These are phyloP conservation scores for Penicillium canariense DNA, from an alignment of 495 filamentous ascomycete species.

Conservation along the genomic window DNA sequence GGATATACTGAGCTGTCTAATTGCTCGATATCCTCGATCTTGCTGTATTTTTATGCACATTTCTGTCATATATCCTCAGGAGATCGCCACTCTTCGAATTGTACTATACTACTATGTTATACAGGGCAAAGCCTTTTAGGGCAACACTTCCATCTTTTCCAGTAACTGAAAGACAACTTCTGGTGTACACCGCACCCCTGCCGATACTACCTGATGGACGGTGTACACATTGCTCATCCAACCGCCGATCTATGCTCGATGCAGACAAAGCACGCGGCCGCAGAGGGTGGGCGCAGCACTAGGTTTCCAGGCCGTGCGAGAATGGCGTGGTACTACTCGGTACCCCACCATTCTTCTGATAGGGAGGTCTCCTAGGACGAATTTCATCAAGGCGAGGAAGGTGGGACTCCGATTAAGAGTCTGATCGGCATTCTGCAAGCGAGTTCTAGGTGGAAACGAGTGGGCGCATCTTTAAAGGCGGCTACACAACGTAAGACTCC, in stretches of 20 bases:
- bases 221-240: not conserved
- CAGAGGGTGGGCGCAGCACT: not conserved
- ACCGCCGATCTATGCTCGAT: conserved; percentile 16
- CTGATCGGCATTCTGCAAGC: too few species aligned
- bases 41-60: conserved; percentile 28
- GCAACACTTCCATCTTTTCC: not conserved
- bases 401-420: too few species aligned
- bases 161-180: not conserved
- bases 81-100: conserved; percentile 44
- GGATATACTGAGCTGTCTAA: conserved; percentile 1
- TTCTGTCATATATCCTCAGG: conserved; percentile 37
- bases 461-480: not conserved
- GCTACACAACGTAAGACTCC: too few species aligned
- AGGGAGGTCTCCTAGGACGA: not conserved
- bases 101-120: conserved; percentile 5
- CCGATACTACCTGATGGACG: conserved; percentile 1
- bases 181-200: not conserved
- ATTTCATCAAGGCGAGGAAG: too few species aligned
- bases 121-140: not conserved
- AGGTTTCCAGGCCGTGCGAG: too few species aligned
- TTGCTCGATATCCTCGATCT: conserved; percentile 3
- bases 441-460: not conserved
- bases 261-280: not conserved
- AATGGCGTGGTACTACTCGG: too few species aligned
- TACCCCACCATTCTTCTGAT: too few species aligned